Base-by-base conservation (phyloP, 2,329 filamentous ascomycete species). In the Penicillium sp. region DNA sequence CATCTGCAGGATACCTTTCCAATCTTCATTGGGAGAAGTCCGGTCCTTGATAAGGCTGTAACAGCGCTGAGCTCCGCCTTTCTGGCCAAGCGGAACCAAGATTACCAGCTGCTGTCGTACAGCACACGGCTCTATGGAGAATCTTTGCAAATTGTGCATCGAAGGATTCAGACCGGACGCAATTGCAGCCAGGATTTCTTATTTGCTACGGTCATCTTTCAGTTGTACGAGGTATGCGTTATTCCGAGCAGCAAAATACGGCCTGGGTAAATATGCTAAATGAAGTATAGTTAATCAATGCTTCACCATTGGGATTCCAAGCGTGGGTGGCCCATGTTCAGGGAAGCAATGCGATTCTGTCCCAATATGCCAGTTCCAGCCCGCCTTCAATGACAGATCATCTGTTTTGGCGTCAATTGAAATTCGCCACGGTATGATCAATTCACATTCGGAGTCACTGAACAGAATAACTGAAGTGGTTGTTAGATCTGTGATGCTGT, bases 291-390 rank as follows among this genome's bases (percentile, higher is more conserved):
- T 55, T 66, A 31, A 59, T 67, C 33, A 64, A 63, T 54, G 63
- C 58, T 23, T 66, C 62, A 3, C 61, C 58, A 2, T 57, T 62
- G 21, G 64, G 63, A 1, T 65, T 65, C n/a, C 54, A 50, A 27
- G 64, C 59, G 27, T 67, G 65, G 60, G 59, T 65, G 35, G 61
- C 62, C 7, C 62, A 67, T 59, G 59, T 67, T 4, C 62, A 65
- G 47, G 62, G 64, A 31, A 60, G 62, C 43, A 64, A 59, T 53
- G 62, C 64, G 31, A 57, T 61, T n/a, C 51, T 60, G 8, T 48
- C 33, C 16, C 60, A 63, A 37, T 55, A 57, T 39, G 26, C 44
- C 19, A 29, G 43, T 21, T 53, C 35, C 19, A 53, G 51, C 21
- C 43, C 60, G 16, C 45, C 50, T 16, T 53, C 47, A 26, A 23